phyloP scores from a whole-genome alignment of 1,284 basidiomycete genomes.

The Prillingera fragicola region DNA sequence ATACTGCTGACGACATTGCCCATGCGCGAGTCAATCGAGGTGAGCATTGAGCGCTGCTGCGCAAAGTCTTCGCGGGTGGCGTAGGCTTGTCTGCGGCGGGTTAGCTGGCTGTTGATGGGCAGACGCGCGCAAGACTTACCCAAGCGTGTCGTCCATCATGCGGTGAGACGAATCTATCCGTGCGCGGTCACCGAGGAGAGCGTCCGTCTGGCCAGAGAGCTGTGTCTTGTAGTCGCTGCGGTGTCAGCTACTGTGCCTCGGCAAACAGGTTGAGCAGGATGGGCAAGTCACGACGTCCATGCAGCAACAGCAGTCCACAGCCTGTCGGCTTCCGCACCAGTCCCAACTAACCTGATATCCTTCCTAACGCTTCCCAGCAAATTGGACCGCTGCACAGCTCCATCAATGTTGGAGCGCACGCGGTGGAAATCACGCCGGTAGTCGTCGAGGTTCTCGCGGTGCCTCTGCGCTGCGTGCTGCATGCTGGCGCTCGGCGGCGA shows the following conservation, averaged over 20 bases:
- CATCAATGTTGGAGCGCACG: conserved; percentile 76
- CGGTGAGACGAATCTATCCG: conserved; percentile 85
- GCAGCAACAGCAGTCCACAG: too few species aligned
- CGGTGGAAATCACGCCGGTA: conserved; percentile 74
- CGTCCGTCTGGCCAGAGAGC: conserved; percentile 71
- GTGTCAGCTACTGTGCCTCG: not conserved
- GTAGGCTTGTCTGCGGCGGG: conserved; percentile 75
- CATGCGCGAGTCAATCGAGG: conserved; percentile 77
- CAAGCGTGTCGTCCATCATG: conserved; percentile 91
- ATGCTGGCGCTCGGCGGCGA: conserved; percentile 75
- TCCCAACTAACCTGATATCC: conserved; percentile 74
- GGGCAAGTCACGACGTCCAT: not conserved
- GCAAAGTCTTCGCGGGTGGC: conserved; percentile 92
- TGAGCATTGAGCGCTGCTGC: conserved; percentile 70
- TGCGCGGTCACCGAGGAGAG: conserved; percentile 77
- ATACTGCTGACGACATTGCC: conserved; percentile 72
- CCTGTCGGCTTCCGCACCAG: not conserved
- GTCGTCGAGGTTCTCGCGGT: conserved; percentile 83
- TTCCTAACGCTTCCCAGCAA: conserved; percentile 86
- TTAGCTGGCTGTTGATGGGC: not conserved
- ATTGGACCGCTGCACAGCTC: conserved; percentile 78
- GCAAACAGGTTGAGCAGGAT: not conserved
- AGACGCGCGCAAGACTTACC: conserved; percentile 29
- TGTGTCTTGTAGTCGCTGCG: conserved; percentile 62
- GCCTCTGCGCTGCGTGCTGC: conserved; percentile 80